Evolutionary conservation across 495 filamentous ascomycete genomes (phyloP), one percentile per base, ranked within the genome.

Genomic region (Penicillium desertorum): DNA sequence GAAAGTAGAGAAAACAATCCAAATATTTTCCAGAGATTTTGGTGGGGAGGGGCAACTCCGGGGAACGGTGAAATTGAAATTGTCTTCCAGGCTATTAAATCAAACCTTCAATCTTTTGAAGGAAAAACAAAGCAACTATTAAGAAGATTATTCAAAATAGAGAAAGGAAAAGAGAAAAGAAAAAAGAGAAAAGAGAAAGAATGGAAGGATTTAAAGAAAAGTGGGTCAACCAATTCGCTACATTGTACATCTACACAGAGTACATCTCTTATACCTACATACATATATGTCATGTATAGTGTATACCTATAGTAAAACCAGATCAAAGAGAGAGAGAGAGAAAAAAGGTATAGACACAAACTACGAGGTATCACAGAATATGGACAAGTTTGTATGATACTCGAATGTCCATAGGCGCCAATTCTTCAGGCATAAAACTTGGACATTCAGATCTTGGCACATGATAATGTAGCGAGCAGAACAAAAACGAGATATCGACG

Each of bases 391-490:
- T 57, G 57, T 59, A 64, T 58, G 59, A 62, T 62, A 59, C 64
- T 66, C 53, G 37, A 25, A 39, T 47, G 45, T 59, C 32, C 20
- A 57, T 50, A 37, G 43, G 50, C 52, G 61, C 64, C 61, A 66
- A 57, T 44, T 64, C 52, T 58, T 57, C 42, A 60, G 23, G 25
- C 44, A 42, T 42, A 54, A 47, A 56, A 58, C 49, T 30, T 48
- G 60, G 57, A 60, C 60, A 62, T 66, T 62, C 50, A 62, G 27
- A 61, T 60, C 63, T 64, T 61, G 62, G 56, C 60, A 60, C 58
- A 63, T 62, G 57, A 67, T 45, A 51, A 56, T 45, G 32, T 29
- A 45, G 45, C 7, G 36, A 25, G 44, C 23, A 22, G 54, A 52
- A 51, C 48, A 51, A 30, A 59, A 20, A 44, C 36, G 54, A 37